Conservation (phyloP, 495 filamentous ascomycete species). For the Neurospora intermedia region DNA sequence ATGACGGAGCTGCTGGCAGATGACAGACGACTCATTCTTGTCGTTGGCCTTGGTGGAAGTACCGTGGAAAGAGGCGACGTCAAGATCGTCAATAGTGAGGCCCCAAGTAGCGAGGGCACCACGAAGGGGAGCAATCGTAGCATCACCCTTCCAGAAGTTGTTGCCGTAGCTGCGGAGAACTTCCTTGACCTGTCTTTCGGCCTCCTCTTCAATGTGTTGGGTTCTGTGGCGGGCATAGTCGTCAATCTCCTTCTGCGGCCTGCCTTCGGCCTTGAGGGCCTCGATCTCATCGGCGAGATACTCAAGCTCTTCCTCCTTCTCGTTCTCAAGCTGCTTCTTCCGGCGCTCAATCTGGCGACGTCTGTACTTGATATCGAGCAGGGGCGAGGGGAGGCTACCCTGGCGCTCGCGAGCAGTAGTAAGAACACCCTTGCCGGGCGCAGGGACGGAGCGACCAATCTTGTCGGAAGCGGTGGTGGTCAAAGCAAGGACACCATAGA, state of each 20-base stretch:
- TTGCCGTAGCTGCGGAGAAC: slow-evolving; percentile 85
- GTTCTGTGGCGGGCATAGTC: slow-evolving; percentile 83
- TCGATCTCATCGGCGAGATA: slow-evolving; percentile 85
- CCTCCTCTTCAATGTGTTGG: slow-evolving; percentile 80
- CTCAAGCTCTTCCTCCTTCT: slow-evolving; percentile 89
- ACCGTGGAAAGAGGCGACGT: slow-evolving; percentile 94
- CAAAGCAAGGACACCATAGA: slow-evolving; percentile 87
- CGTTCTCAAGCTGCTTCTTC: slow-evolving; percentile 82
- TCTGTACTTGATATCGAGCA: slow-evolving; percentile 94
- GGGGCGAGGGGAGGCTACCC: slow-evolving; percentile 84
- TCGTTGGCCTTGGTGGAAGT: slow-evolving; percentile 98
- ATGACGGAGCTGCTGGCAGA: slow-evolving; percentile 93
- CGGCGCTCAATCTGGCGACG: slow-evolving; percentile 88
- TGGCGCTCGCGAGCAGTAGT: slow-evolving; percentile 91
- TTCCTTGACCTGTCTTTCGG: slow-evolving; percentile 80
- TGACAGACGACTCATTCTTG: slow-evolving; percentile 98
- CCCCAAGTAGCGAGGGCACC: slow-evolving; percentile 96
- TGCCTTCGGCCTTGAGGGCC: slow-evolving; percentile 75
- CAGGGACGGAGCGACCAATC: slow-evolving; percentile 94
- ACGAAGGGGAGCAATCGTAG: slow-evolving; percentile 85
- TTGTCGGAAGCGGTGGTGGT: slow-evolving; percentile 98
- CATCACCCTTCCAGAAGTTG: slow-evolving; percentile 95
- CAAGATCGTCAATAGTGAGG: slow-evolving; percentile 92
- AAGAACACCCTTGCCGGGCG: slow-evolving; percentile 91
- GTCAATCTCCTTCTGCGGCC: slow-evolving; percentile 54